Conservation (phyloP, 1,139 yeast species). For the Yamadazyma buinensis region DNA sequence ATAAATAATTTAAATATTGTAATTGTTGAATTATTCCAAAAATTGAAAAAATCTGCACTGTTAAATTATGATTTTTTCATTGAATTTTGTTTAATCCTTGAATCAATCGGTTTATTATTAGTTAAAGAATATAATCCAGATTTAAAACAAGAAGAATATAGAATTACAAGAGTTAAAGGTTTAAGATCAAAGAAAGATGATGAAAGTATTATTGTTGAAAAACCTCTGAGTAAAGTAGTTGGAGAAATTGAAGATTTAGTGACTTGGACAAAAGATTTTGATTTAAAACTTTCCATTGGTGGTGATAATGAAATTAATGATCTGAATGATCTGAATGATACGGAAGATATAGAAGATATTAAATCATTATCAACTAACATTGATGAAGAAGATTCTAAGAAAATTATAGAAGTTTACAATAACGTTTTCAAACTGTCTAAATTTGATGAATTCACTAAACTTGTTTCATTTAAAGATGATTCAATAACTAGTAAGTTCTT, state of each 20-base stretch:
- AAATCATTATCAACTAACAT: constrained; percentile 13
- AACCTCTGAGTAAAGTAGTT: constrained; percentile 28
- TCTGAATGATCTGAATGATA: constrained; percentile 7
- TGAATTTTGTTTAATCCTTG: constrained; percentile 60
- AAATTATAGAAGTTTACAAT: constrained; percentile 1
- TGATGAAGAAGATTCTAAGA: constrained; percentile 5
- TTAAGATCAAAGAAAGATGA: constrained; percentile 42
- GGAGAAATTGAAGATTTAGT: constrained; percentile 24
- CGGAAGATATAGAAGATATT: constrained; percentile 8
- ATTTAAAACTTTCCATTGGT: constrained; percentile 4
- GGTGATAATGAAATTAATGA: constrained; percentile 2
- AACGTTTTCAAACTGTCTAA: constrained; percentile 7
- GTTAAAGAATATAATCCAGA: constrained; percentile 32
- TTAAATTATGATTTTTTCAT: constrained; percentile 26
- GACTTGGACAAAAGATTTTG: constrained; percentile 28
- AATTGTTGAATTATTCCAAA: constrained; percentile 18
- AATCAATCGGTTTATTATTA: constrained; percentile 72
- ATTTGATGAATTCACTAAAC: constrained; percentile 23
- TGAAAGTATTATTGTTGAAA: constrained; percentile 15
- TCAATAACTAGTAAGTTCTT: constrained; percentile 34
- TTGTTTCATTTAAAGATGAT: constrained; percentile 35
- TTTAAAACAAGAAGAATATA: constrained; percentile 25
- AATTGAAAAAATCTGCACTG: constrained; percentile 19
- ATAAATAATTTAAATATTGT: constrained; percentile 25
- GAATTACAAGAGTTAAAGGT: constrained; percentile 69